Base-by-base conservation (phyloP, 176 grass and related monocot species). In the Typha latifolia region DNA sequence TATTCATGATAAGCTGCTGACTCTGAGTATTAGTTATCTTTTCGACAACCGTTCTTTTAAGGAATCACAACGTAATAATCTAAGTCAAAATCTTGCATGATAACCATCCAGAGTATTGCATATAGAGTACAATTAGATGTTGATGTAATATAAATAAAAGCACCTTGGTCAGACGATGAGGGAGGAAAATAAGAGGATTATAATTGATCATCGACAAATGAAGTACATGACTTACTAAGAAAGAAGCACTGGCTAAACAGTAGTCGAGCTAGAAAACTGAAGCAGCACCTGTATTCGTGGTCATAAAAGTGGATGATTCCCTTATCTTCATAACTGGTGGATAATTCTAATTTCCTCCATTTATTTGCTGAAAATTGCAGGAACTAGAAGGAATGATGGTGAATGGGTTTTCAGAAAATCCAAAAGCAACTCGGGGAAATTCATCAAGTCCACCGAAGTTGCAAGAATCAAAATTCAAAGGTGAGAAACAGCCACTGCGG, bases 391-490 rank as follows among this genome's bases (percentile, higher is more conserved):
- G 85, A 76, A 84, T 48, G 65, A 86, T 83, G 61, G 85, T 77
- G 64, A 95, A 86, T 1, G 80, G 73, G 14, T 86, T 71, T 67
- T 90, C 86, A 4, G 83, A 82, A 43, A 90, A 71, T 47, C 86
- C 90, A 29, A 86, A 90, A 12, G 68, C 80, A 11, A 79, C 76
- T n/a, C 79, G 85, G 12, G 75, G 51, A 68, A 88, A 88, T 32
- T 95, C 90, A 62, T 95, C 90, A 49, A 89, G 67, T 47, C 70
- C 74, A 1, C 86, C 86, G 32, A 95, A 95, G 29, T 62, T 73
- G 67, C 70, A 85, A 13, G 80, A 77, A 53, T 95, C 90, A 15
- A 86, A 89, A 64, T 32, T 90, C 80, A 95, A 66, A 0, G 90
- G 86, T 0, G 90, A 95, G 78, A 86, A 90, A 32, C 78, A 94